These are phyloP conservation scores for Lasiosphaeria hispida DNA, from an alignment of 495 filamentous ascomycete species.

Conservation along the genomic window DNA sequence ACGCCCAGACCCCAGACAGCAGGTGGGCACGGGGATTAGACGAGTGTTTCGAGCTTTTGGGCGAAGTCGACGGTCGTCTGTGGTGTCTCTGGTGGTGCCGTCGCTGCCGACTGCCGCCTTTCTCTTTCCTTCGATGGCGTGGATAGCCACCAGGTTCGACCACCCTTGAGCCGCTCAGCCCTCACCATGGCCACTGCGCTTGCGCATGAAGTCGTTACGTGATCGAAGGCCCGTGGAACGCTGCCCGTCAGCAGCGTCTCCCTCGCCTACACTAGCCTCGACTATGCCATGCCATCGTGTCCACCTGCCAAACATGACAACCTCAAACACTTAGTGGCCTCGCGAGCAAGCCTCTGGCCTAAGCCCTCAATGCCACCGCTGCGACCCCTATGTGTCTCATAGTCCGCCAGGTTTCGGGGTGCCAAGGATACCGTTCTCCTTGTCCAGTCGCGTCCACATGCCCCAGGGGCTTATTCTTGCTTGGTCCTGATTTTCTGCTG, in stretches of 20 bases:
- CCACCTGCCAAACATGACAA: background rate
- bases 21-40: too few relatives aligned
- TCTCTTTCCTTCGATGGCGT: background rate
- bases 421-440: background rate
- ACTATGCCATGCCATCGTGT: conserved; percentile 2
- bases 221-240: background rate
- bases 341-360: background rate
- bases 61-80: too few relatives aligned
- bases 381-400: conserved; percentile 1
- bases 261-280: background rate
- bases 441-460: background rate
- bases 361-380: background rate
- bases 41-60: too few relatives aligned
- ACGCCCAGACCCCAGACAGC: background rate
- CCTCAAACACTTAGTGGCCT: background rate
- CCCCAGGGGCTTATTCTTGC: background rate
- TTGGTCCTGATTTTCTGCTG: background rate
- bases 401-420: background rate
- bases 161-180: background rate
- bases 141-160: background rate
- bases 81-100: too few relatives aligned
- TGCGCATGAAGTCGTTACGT: conserved; percentile 6
- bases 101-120: conserved; percentile 1
- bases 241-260: too few relatives aligned
- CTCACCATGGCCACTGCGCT: background rate